Percentiles rank a stretch among this genome's conserved stretches.
phyloP scores from a whole-genome alignment of 768 basidiomycete species.

The Clitopilus hobsonii region DNA sequence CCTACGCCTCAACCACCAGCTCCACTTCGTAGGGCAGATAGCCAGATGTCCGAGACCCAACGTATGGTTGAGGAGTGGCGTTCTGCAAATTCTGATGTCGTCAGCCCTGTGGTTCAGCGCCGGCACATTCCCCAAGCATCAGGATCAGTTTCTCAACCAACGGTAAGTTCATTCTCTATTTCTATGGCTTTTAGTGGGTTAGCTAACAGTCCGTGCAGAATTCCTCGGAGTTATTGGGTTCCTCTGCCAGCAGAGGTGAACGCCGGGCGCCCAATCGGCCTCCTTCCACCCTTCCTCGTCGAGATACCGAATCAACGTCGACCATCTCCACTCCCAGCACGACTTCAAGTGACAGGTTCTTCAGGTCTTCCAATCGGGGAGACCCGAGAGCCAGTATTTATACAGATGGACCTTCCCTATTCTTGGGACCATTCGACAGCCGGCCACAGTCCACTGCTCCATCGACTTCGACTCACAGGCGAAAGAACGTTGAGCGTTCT shows the following conservation, averaged over 20 bases:
- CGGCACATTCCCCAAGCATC: background rate
- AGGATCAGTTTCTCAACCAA: background rate
- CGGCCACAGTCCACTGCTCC: conserved; percentile 5
- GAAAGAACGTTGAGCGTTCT: conserved; percentile 16
- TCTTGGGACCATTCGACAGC: background rate
- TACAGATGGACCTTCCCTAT: background rate
- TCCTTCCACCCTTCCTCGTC: background rate
- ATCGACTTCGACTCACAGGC: conserved; percentile 18
- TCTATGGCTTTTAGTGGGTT: background rate
- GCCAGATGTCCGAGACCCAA: conserved; percentile 16
- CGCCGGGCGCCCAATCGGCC: too few relatives aligned
- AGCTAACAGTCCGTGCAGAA: too few relatives aligned
- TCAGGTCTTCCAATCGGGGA: background rate
- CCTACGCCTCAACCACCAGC: background rate
- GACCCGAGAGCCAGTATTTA: background rate
- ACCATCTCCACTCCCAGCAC: conserved; percentile 2
- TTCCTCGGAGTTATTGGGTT: too few relatives aligned
- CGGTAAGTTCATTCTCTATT: background rate
- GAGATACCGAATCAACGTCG: background rate
- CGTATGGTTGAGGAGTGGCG: conserved; percentile 28
- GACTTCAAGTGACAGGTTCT: conserved; percentile 1
- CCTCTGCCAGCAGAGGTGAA: too few relatives aligned
- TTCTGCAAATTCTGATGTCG: conserved; percentile 19
- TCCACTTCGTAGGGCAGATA: background rate
- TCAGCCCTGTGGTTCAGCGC: conserved; percentile 10